A percentile compares a stretch with the other conserved stretches of the same genome.
These are phyloP conservation scores for Boletus subcaerulescens DNA, from an alignment of 768 basidiomycete genomes.

Conservation along the genomic window DNA sequence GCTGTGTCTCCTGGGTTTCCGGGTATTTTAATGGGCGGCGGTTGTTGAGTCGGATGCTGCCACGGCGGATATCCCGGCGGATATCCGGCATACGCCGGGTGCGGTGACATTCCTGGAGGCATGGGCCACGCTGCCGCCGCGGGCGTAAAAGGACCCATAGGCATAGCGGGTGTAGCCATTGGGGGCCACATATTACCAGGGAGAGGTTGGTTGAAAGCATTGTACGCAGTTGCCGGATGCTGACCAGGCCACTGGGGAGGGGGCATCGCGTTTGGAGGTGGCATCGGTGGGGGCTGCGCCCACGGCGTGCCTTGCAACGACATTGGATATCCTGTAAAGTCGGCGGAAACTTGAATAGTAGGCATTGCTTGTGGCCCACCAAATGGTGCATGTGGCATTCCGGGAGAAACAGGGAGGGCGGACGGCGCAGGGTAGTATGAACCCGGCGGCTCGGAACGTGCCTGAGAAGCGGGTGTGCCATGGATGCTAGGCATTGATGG, in stretches of 20 bases:
- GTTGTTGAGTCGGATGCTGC: slow-evolving; percentile 28
- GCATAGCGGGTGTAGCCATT: slow-evolving; percentile 6
- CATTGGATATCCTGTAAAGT: slow-evolving; percentile 33
- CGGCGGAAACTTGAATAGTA: slow-evolving; percentile 21
- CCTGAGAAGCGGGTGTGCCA: slow-evolving; percentile 21
- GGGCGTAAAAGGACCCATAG: slow-evolving; percentile 19
- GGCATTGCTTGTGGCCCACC: slow-evolving; percentile 4
- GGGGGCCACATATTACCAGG: slow-evolving; percentile 24
- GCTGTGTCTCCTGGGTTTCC: slow-evolving; percentile 23
- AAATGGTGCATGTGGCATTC: slow-evolving; percentile 6
- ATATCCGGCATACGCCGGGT: slow-evolving; percentile 21
- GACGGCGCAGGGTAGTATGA: slow-evolving; percentile 33
- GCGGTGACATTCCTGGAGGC: slow-evolving; percentile 24
- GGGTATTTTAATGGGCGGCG: slow-evolving; percentile 20
- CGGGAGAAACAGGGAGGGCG: slow-evolving; percentile 25
- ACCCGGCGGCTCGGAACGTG: slow-evolving; percentile 26
- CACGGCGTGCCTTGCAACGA: slow-evolving; percentile 26
- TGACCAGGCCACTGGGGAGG: slow-evolving; percentile 20
- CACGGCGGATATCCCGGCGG: slow-evolving; percentile 26
- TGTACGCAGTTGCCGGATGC: slow-evolving; percentile 23
- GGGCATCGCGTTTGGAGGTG: slow-evolving; percentile 21
- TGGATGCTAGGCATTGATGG: slow-evolving; percentile 32
- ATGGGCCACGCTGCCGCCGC: slow-evolving; percentile 27
- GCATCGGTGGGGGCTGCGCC: slow-evolving; percentile 20
- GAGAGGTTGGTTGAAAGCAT: slow-evolving; percentile 32